Conservation (phyloP, 768 basidiomycete genomes). For the Tylopilus vinaceipallidus region DNA sequence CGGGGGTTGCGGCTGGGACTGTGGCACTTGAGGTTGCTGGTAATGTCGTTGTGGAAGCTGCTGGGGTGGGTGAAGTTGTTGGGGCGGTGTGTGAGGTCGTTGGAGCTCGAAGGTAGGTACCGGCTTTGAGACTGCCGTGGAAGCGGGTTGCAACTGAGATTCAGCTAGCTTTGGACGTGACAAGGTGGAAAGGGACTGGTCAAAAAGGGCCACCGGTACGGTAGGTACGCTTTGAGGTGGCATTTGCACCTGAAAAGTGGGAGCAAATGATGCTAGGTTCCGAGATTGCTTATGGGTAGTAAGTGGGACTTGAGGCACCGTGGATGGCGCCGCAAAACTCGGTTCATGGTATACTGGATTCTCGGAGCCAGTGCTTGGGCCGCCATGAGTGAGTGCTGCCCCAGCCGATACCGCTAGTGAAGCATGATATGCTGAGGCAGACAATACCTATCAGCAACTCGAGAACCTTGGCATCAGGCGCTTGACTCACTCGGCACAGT, state of each 20-base stretch:
- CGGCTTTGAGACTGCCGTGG: background rate
- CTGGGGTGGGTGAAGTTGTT: background rate
- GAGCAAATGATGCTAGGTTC: background rate
- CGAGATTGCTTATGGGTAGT: slow-evolving; percentile 2
- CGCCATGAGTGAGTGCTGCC: background rate
- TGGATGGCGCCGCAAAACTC: background rate
- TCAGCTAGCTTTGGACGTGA: background rate
- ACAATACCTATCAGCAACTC: background rate
- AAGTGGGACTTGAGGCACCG: background rate
- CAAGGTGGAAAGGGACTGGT: background rate
- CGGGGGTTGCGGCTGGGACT: background rate
- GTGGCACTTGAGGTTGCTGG: background rate
- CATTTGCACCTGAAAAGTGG: slow-evolving; percentile 3
- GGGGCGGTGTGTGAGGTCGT: background rate
- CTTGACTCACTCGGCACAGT: slow-evolving; percentile 11
- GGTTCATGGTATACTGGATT: background rate
- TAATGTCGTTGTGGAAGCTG: background rate
- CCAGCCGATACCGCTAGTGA: background rate
- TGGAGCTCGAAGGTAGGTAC: background rate
- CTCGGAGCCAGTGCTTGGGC: background rate
- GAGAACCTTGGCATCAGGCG: background rate
- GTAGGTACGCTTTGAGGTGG: slow-evolving; percentile 3
- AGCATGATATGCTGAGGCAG: slow-evolving; percentile 1
- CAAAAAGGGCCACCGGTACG: background rate
- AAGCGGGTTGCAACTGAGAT: background rate